Conservation (phyloP, 176 grass and related monocot genomes). For the Oropetium thomaeum region DNA sequence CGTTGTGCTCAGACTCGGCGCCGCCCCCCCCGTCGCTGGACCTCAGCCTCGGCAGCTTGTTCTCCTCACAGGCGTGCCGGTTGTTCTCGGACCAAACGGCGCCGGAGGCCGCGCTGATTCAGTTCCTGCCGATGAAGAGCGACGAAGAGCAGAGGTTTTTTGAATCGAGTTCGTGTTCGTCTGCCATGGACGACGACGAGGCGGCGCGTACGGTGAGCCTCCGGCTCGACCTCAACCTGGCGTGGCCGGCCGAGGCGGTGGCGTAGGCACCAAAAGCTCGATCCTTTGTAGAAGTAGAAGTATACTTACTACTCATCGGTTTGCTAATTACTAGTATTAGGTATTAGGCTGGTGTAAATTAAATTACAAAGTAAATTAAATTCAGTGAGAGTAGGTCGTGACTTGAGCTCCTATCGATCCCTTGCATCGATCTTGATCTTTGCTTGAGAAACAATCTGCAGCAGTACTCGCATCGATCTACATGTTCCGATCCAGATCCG, state of each 20-base stretch:
- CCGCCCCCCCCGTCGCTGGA: background rate
- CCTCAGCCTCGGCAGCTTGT: background rate
- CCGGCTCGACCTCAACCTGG: constrained; percentile 16
- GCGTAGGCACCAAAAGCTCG: background rate
- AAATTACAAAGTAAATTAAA: too few species aligned
- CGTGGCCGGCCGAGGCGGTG: background rate
- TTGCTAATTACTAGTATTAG: too few species aligned
- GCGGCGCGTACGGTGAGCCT: background rate
- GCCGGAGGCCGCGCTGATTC: background rate
- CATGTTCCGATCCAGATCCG: too few species aligned
- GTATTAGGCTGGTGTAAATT: too few species aligned
- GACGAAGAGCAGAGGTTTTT: background rate
- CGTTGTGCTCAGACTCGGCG: background rate
- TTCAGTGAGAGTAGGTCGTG: too few species aligned
- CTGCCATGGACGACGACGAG: background rate
- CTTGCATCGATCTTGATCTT: too few species aligned
- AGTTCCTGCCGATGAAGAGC: background rate
- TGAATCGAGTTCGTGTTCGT: background rate
- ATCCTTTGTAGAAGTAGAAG: too few species aligned
- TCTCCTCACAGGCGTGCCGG: too few species aligned
- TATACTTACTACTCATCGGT: too few species aligned
- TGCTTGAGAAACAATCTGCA: too few species aligned
- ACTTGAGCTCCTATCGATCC: too few species aligned
- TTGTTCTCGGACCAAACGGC: background rate
- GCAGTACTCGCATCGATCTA: too few species aligned